Conservation (phyloP, 2,329 filamentous ascomycete species). For the Monosporascus sp. region DNA sequence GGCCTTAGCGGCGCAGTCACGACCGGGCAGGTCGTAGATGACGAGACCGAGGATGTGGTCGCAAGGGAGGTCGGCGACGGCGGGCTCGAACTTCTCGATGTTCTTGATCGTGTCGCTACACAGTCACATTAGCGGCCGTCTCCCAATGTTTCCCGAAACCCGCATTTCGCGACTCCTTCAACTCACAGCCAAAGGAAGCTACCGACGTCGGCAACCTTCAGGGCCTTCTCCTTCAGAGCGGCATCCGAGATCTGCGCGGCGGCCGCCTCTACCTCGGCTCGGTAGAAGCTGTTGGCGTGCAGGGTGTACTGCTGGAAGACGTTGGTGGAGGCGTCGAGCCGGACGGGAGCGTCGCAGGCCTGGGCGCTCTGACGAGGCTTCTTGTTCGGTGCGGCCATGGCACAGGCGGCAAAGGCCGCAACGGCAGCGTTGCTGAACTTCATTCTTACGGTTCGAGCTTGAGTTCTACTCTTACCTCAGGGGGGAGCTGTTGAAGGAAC, state of each 20-base stretch:
- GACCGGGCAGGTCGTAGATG: slow-evolving; percentile 54
- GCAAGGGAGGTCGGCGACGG: slow-evolving; percentile 39
- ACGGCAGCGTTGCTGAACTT: slow-evolving; percentile 22
- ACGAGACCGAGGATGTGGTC: slow-evolving; percentile 41
- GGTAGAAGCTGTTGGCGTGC: slow-evolving; percentile 27
- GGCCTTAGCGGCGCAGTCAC: slow-evolving; percentile 53
- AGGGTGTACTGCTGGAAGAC: slow-evolving; percentile 24
- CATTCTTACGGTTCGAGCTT: slow-evolving; percentile 14
- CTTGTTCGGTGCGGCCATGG: slow-evolving; percentile 20
- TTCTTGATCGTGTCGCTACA: slow-evolving; percentile 45
- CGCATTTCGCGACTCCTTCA: background rate
- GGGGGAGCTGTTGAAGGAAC: slow-evolving; percentile 13
- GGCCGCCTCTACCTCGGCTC: slow-evolving; percentile 21
- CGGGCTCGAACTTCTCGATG: slow-evolving; percentile 41
- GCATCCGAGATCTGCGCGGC: slow-evolving; percentile 27
- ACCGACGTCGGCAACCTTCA: slow-evolving; percentile 47
- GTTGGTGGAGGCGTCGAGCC: slow-evolving; percentile 25
- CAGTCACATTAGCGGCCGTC: slow-evolving; percentile 3
- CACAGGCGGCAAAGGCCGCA: slow-evolving; percentile 22
- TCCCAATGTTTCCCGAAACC: too few species aligned
- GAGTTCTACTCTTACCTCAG: too few species aligned
- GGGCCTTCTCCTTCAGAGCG: slow-evolving; percentile 48
- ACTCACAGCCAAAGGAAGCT: slow-evolving; percentile 50
- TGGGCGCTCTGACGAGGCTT: slow-evolving; percentile 11
- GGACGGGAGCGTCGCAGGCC: slow-evolving; percentile 22